phyloP scores from a whole-genome alignment of 495 filamentous ascomycete species.

The Jackrogersella minutella region DNA sequence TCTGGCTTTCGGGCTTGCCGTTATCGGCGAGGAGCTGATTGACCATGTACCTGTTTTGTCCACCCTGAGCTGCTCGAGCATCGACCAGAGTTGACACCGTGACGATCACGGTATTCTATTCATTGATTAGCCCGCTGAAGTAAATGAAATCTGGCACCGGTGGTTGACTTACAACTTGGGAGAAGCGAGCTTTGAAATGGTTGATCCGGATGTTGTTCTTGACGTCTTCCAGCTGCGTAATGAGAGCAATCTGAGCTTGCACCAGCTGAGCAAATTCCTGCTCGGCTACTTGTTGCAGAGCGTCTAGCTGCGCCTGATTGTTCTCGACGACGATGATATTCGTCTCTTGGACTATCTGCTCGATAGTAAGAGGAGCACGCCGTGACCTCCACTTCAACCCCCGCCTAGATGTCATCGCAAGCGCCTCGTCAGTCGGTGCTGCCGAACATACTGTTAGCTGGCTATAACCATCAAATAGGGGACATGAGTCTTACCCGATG shows the following conservation, averaged over 20 bases:
- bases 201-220: constrained; percentile 53
- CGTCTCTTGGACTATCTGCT: constrained; percentile 44
- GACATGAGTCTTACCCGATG: constrained; percentile 38
- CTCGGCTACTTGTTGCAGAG: constrained; percentile 45
- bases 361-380: constrained; percentile 32
- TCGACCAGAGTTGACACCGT: constrained; percentile 48
- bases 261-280: constrained; percentile 46
- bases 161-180: constrained; percentile 43
- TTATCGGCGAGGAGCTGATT: constrained; percentile 48
- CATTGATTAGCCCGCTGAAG: constrained; percentile 9
- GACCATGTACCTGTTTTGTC: constrained; percentile 46
- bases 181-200: constrained; percentile 45
- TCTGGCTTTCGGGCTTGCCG: constrained; percentile 43
- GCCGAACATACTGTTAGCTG: constrained; percentile 33
- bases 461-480: background rate
- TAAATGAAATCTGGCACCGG: background rate
- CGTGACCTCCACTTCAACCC: constrained; percentile 41
- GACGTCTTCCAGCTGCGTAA: constrained; percentile 46
- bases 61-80: constrained; percentile 35
- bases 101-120: constrained; percentile 49
- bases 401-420: constrained; percentile 10
- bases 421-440: constrained; percentile 39
- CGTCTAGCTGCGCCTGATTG: constrained; percentile 42
- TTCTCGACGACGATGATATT: constrained; percentile 43
- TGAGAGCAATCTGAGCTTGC: constrained; percentile 45